A percentile compares a stretch with the other conserved stretches of the same genome.
These are phyloP conservation scores for Clarireedia sp. DNA, from an alignment of 2,329 filamentous ascomycete species.

Conservation along the genomic window DNA sequence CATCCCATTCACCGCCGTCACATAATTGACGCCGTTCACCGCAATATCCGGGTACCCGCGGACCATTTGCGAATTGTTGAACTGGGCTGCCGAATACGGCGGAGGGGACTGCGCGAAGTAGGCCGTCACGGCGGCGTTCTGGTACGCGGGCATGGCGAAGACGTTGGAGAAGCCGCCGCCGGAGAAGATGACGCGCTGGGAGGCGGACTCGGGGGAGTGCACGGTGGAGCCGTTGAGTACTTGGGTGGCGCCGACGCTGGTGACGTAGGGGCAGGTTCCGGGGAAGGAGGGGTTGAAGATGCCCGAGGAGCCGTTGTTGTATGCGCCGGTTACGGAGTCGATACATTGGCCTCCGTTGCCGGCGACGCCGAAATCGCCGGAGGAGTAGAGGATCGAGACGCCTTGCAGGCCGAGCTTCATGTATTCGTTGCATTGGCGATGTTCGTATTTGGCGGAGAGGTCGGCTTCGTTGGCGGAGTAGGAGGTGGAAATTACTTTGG, in stretches of 20 bases:
- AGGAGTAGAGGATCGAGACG: conserved; percentile 35
- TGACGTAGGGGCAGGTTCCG: conserved; percentile 58
- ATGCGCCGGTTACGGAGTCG: conserved; percentile 19
- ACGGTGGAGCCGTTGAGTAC: conserved; percentile 30
- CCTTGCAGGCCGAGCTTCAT: conserved; percentile 49
- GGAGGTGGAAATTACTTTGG: conserved; percentile 48
- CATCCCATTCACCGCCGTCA: conserved; percentile 36
- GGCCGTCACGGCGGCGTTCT: background rate
- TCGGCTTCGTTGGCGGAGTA: conserved; percentile 48
- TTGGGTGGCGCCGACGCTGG: conserved; percentile 54
- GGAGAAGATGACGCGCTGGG: conserved; percentile 57
- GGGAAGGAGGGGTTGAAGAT: conserved; percentile 48
- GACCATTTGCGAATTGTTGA: conserved; percentile 36
- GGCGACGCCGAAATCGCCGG: conserved; percentile 20
- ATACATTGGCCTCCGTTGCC: conserved; percentile 29
- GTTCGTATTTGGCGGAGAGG: conserved; percentile 39
- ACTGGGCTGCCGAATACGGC: conserved; percentile 29
- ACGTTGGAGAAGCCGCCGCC: conserved; percentile 26
- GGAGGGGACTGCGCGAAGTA: conserved; percentile 14
- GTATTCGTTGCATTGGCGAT: conserved; percentile 47
- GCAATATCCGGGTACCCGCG: conserved; percentile 26
- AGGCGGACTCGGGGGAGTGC: conserved; percentile 34
- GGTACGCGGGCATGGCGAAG: conserved; percentile 18
- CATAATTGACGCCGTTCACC: conserved; percentile 36
- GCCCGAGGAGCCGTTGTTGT: conserved; percentile 13